Base-by-base conservation (phyloP, 345 rosid genomes). In the Arabis alpina region DNA sequence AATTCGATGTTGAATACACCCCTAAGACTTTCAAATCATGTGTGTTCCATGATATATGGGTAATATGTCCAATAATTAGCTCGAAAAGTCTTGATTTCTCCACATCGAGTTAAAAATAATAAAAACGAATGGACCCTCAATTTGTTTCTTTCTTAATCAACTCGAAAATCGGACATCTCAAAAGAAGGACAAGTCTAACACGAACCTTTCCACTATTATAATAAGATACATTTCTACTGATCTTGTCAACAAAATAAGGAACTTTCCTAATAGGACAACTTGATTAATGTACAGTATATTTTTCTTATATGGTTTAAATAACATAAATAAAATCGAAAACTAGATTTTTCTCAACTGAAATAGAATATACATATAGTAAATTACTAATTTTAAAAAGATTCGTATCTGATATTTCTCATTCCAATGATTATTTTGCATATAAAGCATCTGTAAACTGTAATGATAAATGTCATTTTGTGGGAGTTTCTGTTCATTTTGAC, bases 161-260 rank as follows among this genome's bases (percentile, higher is more conserved):
- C 6, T 54, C 60, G 53, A 10, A 13, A 6, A 19, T 54, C 60
- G 53, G 6, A 13, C 3, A 19, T 13, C 24, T 13, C 14, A 68
- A 41, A 28, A 34, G 54, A 61, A 43, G 55, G 55, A 53, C 61
- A 43, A 53, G 39, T 61, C 69, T 10, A 16, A 14, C 47, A 71
- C 68, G 75, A 70, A 32, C 13, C 44, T 51, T 41, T 50, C 51
- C 43, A 15, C 14, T 70, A 1, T 34, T 34, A 34, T 34, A 34
- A 34, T 34, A 34, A 34, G 8, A 5, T 34, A 34, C 40, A 8
- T 36, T 27, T 24, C 23, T 16, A 6, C 25, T 13, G 39, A 65
- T 65, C 3, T 51, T n/a, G 27, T 51, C 59, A 49, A 37, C 47
- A 4, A 7, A 36, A 50, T 9, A 24, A 23, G 15, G 48, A 19